A percentile compares a stretch with the other conserved stretches of the same genome.
These are phyloP conservation scores for Tolypocladium tropicale DNA, from an alignment of 2,329 filamentous ascomycete species.

Conservation along the genomic window DNA sequence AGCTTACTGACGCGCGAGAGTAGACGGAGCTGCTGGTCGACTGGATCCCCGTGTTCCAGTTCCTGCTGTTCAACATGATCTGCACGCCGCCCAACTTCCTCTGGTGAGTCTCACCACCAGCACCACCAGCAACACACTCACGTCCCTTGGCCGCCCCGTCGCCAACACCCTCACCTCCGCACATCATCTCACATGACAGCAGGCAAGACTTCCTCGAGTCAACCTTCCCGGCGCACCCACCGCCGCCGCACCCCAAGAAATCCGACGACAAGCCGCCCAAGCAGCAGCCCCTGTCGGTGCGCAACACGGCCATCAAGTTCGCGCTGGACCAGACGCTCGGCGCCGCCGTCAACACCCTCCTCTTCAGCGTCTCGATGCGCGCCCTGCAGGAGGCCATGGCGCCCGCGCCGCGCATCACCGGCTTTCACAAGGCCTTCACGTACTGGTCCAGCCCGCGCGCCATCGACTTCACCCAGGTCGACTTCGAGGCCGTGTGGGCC, in stretches of 20 bases:
- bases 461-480: conserved; percentile 34
- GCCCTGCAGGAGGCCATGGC: conserved; percentile 42
- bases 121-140: background rate
- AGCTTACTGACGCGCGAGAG: background rate
- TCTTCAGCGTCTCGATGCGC: conserved; percentile 51
- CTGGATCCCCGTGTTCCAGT: conserved; percentile 61
- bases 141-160: background rate
- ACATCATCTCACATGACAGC: conserved; percentile 8
- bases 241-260: conserved; percentile 22
- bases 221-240: conserved; percentile 56
- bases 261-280: conserved; percentile 7
- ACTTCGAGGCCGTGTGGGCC: conserved; percentile 32
- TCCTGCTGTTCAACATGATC: conserved; percentile 62
- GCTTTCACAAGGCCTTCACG: conserved; percentile 20
- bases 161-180: background rate
- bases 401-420: conserved; percentile 25
- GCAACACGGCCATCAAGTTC: conserved; percentile 59
- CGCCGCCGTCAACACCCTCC: conserved; percentile 52
- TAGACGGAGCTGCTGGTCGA: conserved; percentile 36
- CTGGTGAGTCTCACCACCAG: conserved; percentile 45
- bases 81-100: conserved; percentile 74
- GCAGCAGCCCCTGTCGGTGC: conserved; percentile 36
- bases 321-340: conserved; percentile 59
- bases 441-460: conserved; percentile 27
- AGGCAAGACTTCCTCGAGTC: conserved; percentile 70